Evolutionary conservation across 768 basidiomycete species (phyloP), one percentile per base, ranked within the genome.

Genomic region (Botryobasidium botryosum): DNA sequence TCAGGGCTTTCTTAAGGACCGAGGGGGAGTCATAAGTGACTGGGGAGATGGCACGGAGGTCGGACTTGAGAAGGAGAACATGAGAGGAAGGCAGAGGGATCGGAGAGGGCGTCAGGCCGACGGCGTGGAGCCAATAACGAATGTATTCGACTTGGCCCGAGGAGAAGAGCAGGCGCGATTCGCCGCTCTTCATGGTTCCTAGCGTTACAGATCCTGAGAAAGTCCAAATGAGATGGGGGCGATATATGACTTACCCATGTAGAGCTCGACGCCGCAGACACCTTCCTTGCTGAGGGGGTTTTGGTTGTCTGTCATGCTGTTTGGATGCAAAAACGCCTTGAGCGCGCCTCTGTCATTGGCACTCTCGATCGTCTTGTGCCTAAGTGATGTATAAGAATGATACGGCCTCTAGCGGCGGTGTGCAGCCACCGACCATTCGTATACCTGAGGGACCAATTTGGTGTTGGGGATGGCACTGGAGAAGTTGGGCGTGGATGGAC

Each of bases 121-220:
- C 76, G 1, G 76, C 73, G 55, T 82, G 72, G 42, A 88, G 68
- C 78, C 79, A 90, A 59, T 87, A 86, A 42, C 82, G 68, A 17
- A 81, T 59, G 59, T 86, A 90, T 57, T 90, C 84, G 51, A 87
- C 70, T 61, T 90, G 85, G 5, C 74, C 75, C 13, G 79, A 82
- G 21, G 86, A 80, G 56, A 83, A 84, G 40, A 87, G 62, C 23
- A 88, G 68, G n/a, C 85, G 74, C 5, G 74, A 68, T 59, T 86
- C 79, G 50, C 80, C 82, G 40, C 69, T 77, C 23, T 66, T 63
- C 44, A 84, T 68, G 0, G 76, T 83, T 6, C 75, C 79, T 79
- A 40, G 46, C 15, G 20, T n/a, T 12, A 28, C 13, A 27, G 24
- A 26, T 13, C 25, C 31, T 8, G 10, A 33, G 8, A 8, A 33